Conservation (phyloP, 306 rosid genomes). For the Casuarina cunninghamiana region DNA sequence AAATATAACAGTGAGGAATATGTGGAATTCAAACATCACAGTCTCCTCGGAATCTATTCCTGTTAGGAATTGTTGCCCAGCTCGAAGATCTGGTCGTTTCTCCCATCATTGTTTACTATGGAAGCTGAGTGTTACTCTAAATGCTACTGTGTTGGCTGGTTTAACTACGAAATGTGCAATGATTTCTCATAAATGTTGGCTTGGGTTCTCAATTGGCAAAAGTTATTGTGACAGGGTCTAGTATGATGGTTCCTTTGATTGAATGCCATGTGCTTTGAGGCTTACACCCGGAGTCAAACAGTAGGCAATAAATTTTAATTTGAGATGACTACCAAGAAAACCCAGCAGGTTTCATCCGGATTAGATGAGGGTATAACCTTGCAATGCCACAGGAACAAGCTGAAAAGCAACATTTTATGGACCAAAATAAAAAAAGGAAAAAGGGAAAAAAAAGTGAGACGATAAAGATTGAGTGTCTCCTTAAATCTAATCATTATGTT, state of each 20-base stretch:
- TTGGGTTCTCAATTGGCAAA: background rate
- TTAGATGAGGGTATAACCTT: background rate
- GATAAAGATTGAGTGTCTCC: background rate
- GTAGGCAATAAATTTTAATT: background rate
- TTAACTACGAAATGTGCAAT: background rate
- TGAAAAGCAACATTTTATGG: background rate
- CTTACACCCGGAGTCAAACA: background rate
- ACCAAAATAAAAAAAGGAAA: background rate
- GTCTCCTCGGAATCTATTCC: background rate
- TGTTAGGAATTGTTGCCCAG: background rate
- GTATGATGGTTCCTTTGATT: background rate
- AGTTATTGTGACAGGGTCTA: background rate
- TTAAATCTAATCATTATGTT: background rate
- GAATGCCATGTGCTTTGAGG: background rate
- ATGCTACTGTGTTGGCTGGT: background rate
- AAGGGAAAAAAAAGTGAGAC: background rate
- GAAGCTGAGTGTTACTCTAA: background rate
- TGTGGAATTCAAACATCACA: background rate
- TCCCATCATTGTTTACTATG: background rate
- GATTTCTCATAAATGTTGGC: background rate
- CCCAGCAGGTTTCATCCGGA: background rate
- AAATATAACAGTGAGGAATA: background rate
- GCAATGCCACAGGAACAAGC: background rate
- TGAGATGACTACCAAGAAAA: background rate
- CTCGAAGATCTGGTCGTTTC: slow-evolving; percentile 1